These are phyloP conservation scores for Quercus berberidifolia DNA, from an alignment of 306 rosid genomes.

Conservation along the genomic window DNA sequence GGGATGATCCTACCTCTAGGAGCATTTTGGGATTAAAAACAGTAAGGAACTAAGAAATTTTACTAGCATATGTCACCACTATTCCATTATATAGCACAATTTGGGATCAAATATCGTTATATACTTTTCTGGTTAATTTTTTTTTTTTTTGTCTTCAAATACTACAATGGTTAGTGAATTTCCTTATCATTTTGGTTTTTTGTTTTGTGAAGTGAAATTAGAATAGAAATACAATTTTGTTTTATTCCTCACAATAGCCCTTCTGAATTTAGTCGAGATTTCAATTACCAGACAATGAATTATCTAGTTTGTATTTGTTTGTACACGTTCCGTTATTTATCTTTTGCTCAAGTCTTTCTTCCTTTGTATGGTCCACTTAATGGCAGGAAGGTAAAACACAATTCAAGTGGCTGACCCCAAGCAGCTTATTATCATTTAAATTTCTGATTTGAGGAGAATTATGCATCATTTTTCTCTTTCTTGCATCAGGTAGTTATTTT, in stretches of 20 bases:
- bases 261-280: not conserved
- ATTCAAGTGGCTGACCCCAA: not conserved
- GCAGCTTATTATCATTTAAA: conserved; percentile 7
- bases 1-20: conserved; percentile 91
- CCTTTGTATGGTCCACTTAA: not conserved
- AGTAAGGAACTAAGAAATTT: conserved; percentile 37
- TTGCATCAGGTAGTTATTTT: not conserved
- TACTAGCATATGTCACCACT: conserved; percentile 4
- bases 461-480: not conserved
- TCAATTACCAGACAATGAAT: not conserved
- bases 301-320: not conserved
- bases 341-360: not conserved
- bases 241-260: not conserved
- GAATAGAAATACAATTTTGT: not conserved
- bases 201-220: not conserved
- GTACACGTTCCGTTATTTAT: not conserved
- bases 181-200: not conserved
- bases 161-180: not conserved
- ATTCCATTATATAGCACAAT: not conserved
- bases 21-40: conserved; percentile 61
- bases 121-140: not conserved
- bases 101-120: not conserved
- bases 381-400: not conserved
- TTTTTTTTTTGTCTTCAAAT: not conserved
- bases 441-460: not conserved